These are phyloP conservation scores for Pseudodiploospora longispora DNA, from an alignment of 2,329 filamentous ascomycete genomes.

Conservation along the genomic window DNA sequence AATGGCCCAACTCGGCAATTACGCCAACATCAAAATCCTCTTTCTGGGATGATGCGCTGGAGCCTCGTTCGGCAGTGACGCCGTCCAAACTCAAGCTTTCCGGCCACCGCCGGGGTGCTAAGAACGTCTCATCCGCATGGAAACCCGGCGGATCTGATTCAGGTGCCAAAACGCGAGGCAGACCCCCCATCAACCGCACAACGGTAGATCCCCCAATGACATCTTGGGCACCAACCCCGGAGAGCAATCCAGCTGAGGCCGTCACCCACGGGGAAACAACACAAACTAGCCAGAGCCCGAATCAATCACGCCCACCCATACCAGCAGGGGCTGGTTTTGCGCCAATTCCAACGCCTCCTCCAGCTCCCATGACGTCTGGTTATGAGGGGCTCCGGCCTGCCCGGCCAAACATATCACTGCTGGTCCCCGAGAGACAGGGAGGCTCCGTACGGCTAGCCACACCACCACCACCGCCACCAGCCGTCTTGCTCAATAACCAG, in stretches of 20 bases:
- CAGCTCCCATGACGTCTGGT: neutral
- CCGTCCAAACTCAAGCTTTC: constrained; percentile 47
- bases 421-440: constrained; percentile 43
- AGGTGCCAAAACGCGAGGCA: constrained; percentile 65
- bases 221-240: constrained; percentile 40
- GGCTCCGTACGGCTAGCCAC: constrained; percentile 57
- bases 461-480: constrained; percentile 33
- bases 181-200: constrained; percentile 62
- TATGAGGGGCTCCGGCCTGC: constrained; percentile 17
- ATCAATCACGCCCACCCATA: constrained; percentile 4
- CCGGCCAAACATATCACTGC: constrained; percentile 32
- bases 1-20: constrained; percentile 72
- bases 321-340: neutral
- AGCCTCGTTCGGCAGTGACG: constrained; percentile 68
- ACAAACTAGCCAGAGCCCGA: neutral
- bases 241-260: constrained; percentile 28
- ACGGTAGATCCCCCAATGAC: constrained; percentile 60
- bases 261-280: constrained; percentile 10
- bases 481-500: constrained; percentile 6
- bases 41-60: constrained; percentile 49
- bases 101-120: constrained; percentile 60
- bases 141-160: constrained; percentile 54
- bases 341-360: neutral
- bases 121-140: constrained; percentile 87
- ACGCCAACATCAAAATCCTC: constrained; percentile 51